These are phyloP conservation scores for Geum urbanum DNA, from an alignment of 306 rosid species.

Conservation along the genomic window DNA sequence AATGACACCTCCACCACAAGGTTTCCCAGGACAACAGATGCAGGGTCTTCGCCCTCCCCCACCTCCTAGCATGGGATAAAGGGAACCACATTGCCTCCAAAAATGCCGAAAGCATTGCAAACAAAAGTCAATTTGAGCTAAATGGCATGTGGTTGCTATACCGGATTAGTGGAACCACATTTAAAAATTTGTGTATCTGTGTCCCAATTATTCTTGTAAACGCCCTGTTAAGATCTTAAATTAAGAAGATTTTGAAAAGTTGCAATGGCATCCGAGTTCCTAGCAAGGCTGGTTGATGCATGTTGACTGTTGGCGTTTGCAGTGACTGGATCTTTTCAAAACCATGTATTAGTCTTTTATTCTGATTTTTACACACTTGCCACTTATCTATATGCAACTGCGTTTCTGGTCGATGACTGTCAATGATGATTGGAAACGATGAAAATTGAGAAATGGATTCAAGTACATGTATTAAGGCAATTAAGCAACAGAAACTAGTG, in stretches of 20 bases:
- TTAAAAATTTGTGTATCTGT: not conserved
- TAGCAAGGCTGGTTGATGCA: not conserved
- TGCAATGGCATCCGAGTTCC: not conserved
- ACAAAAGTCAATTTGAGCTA: not conserved
- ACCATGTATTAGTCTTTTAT: not conserved
- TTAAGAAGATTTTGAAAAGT: not conserved
- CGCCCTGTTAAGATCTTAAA: not conserved
- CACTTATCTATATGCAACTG: not conserved
- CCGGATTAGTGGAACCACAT: not conserved
- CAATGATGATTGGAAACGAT: not conserved
- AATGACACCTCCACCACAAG: slow-evolving; percentile 79
- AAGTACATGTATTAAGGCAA: not conserved
- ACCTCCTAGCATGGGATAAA: slow-evolving; percentile 58
- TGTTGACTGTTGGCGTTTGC: not conserved
- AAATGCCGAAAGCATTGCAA: slow-evolving; percentile 5
- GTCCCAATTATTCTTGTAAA: not conserved
- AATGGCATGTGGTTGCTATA: not conserved
- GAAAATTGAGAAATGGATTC: not conserved
- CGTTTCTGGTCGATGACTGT: not conserved
- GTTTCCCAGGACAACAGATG: slow-evolving; percentile 58
- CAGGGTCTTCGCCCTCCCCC: slow-evolving; percentile 57
- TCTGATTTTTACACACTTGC: not conserved
- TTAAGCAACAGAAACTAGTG: not conserved
- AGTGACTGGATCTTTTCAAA: not conserved
- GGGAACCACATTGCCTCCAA: slow-evolving; percentile 12